These are phyloP conservation scores for Ambrosia trifida DNA, from an alignment of 129 eudicot species.

Conservation along the genomic window DNA sequence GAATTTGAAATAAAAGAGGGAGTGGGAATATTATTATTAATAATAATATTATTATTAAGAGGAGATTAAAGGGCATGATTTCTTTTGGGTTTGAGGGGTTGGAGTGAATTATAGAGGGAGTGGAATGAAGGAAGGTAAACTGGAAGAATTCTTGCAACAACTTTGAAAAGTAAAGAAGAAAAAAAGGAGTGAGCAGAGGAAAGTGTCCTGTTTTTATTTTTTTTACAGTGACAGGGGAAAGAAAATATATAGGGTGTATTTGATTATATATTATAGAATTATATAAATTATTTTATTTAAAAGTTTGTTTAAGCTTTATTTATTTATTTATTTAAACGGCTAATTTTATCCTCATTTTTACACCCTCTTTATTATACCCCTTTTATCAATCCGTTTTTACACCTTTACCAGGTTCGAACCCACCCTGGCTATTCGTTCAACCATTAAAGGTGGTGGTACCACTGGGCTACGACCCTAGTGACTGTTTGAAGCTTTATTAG, in stretches of 20 bases:
- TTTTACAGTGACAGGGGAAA: constrained; percentile 20
- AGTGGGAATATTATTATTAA: neutral
- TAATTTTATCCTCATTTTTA: no score
- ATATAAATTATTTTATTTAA: no score
- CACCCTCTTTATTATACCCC: no score
- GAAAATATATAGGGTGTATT: no score
- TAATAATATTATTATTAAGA: no score
- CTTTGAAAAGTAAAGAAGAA: constrained; percentile 36
- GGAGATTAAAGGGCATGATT: constrained; percentile 20
- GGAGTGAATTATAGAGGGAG: constrained; percentile 9
- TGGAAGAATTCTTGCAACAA: constrained; percentile 32
- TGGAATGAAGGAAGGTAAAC: constrained; percentile 32
- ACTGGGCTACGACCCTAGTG: no score
- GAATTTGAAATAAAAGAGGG: constrained; percentile 22
- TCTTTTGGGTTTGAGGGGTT: neutral
- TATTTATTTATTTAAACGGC: neutral
- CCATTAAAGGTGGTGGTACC: no score
- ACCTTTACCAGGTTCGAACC: no score
- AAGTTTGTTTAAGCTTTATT: neutral
- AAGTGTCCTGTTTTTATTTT: constrained; percentile 6
- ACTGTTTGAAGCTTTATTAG: no score
- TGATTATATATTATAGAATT: no score
- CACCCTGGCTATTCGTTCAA: no score
- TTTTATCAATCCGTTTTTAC: no score
- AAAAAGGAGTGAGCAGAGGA: neutral